Evolutionary conservation across 441 rosid species (phyloP), one percentile per base, ranked within the genome.

Genomic region (Heliophila coronopifolia): DNA sequence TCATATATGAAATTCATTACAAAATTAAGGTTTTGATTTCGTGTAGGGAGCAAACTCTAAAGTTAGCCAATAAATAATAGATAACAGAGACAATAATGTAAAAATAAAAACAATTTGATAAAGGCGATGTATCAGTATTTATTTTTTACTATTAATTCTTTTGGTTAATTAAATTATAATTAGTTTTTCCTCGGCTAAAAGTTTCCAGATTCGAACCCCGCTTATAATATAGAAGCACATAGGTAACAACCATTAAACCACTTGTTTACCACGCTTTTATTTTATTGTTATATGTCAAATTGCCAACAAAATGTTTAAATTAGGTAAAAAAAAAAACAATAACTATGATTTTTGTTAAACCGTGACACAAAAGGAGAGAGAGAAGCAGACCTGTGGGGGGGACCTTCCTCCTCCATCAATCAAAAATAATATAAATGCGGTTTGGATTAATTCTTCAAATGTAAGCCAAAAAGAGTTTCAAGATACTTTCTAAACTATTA

Each of bases 351-450:
- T 0, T 26, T 41, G 11, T 12, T 4, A 26, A 27, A 12, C 5
- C 16, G 68, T 63, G 63, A 49, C 30, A 8, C 47, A 49, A 26
- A 63, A 27, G 58, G 27, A 49, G 56, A 49, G 41, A 49, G 41
- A 53, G 68, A 55, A 56, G 47, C 58, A 40, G 47, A 27, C 40
- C 58, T 50, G 36, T 63, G 38, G 32, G n/a, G n/a, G n/a, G n/a
- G n/a, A n/a, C 46, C 33, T 63, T 49, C 63, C 46, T 46, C 41
- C 40, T 49, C 63, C 68, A 63, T 20, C 11, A 56, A 14, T 63
- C 17, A 63, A 41, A 46, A 52, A 56, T n/a, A n/a, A 41, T 63
- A 56, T 63, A 63, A 14, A 63, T 49, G 5, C 14, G 42, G 37
- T 18, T 30, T 38, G 19, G 7, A 14, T 25, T 54, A 10, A 25